phyloP scores from a whole-genome alignment of 441 rosid species.

The Bruguiera hainesii region DNA sequence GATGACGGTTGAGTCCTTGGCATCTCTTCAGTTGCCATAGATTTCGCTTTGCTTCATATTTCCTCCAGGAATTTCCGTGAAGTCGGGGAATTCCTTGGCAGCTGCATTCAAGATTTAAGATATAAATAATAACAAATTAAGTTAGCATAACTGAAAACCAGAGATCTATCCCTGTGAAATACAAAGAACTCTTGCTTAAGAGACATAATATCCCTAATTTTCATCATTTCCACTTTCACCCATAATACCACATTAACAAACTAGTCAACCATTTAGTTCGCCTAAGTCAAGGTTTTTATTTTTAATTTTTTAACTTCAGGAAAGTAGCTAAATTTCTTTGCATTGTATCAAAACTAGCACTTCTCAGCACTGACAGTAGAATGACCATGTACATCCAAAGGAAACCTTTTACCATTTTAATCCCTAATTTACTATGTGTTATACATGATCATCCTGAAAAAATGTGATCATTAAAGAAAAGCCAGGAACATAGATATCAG shows the following conservation, averaged over 20 bases:
- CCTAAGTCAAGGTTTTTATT: constrained; percentile 1
- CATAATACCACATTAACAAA: neutral
- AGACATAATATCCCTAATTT: neutral
- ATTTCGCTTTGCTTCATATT: constrained; percentile 69
- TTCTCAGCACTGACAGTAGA: constrained; percentile 2
- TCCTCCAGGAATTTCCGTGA: constrained; percentile 88
- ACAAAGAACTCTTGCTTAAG: neutral
- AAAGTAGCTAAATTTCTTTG: neutral
- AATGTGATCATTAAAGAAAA: neutral
- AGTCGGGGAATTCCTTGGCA: constrained; percentile 45
- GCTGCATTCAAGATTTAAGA: constrained; percentile 46
- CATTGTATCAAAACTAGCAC: neutral
- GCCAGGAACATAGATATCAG: neutral
- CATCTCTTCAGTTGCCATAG: constrained; percentile 86
- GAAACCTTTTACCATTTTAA: neutral
- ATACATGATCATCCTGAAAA: constrained; percentile 3
- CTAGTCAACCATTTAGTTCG: neutral
- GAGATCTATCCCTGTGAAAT: constrained; percentile 2
- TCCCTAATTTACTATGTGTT: neutral
- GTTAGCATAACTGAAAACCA: constrained; percentile 10
- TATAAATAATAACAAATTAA: constrained; percentile 14
- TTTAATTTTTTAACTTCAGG: constrained; percentile 5
- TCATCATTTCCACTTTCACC: neutral
- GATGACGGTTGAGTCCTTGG: constrained; percentile 50
- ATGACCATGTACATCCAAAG: neutral